Base-by-base conservation (phyloP, 1,284 basidiomycete species). In the Abortiporus biennis region DNA sequence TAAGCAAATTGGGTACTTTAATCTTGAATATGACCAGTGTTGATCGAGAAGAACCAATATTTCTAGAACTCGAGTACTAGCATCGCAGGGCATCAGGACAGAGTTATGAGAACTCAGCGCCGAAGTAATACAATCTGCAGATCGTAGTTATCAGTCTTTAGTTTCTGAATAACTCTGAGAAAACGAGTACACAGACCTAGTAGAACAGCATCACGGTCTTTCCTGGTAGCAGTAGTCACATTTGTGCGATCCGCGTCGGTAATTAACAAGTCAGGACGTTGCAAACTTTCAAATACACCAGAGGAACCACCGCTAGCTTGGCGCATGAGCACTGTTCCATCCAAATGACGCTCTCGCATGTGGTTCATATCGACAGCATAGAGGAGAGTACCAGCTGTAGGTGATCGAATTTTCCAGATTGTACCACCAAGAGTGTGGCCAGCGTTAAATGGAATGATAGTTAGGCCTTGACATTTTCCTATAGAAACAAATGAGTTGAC, bases 281-380 rank as follows among this genome's bases (percentile, higher is more conserved):
- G 80, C 23, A 97, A 72, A 2, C 87, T 87, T 53, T 96, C 93
- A 54, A 85, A 86, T 23, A 89, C 79, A n/a, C 85, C 85, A 36
- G 85, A 84, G 11, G 53, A 51, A 21, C 53, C 54, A 34, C 76
- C 73, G 23, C 76, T 74, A 33, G 41, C 19, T 9, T 79, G 74
- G 38, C 80, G 76, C 49, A 89, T 74, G 24, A 92, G 74, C 5
- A 96, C 88, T 2, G 95, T 96, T 29, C 93, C 93, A 51, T 99
- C 94, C 21, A 99, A 71, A 67, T 98, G 96, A 25, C 94, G 80
- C 62, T 99, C 96, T 45, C 84, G 80, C 73, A 93, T 94, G 62
- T 99, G 96, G 61, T 99, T 99, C 70, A 98, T 79, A 53, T 95
- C 84, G 15, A 98, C 90, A 9, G 94, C 95, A 59, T 99, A 96